Conservation (phyloP, 1,284 basidiomycete genomes). For the Ustanciosporium gigantosporum region DNA sequence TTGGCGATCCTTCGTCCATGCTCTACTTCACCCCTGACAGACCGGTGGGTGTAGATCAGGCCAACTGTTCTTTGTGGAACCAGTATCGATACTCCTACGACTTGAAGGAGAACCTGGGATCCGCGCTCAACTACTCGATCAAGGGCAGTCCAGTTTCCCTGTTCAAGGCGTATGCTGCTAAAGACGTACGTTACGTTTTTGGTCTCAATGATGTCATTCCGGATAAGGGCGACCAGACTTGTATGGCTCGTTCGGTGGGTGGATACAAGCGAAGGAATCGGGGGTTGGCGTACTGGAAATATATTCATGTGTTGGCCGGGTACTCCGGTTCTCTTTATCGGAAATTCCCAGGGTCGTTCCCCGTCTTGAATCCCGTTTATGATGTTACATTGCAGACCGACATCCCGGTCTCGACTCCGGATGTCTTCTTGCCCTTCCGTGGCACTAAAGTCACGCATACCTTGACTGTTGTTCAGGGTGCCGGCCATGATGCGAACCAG, state of each 20-base stretch:
- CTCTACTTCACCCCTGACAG: conserved; percentile 51
- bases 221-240: conserved; percentile 45
- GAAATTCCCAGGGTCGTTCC: conserved; percentile 41
- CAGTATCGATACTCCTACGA: conserved; percentile 44
- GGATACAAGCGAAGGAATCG: conserved; percentile 29
- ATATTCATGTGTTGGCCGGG: conserved; percentile 41
- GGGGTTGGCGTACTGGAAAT: conserved; percentile 50
- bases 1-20: conserved; percentile 42
- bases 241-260: conserved; percentile 42
- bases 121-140: not conserved
- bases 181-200: conserved; percentile 45
- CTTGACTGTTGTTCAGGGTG: conserved; percentile 44
- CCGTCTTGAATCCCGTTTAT: conserved; percentile 14
- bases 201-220: conserved; percentile 25
- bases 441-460: conserved; percentile 30
- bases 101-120: conserved; percentile 8
- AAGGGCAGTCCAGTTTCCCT: conserved; percentile 8
- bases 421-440: conserved; percentile 3
- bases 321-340: not conserved
- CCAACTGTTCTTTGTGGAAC: conserved; percentile 32
- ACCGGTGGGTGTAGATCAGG: conserved; percentile 21
- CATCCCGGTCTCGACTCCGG: conserved; percentile 15
- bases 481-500: conserved; percentile 45
- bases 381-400: conserved; percentile 5
- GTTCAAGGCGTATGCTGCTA: conserved; percentile 34